A percentile compares a stretch with the other conserved stretches of the same genome.
Conservation (phyloP, 2,329 filamentous ascomycete genomes). For the Xylaria multiplex region DNA sequence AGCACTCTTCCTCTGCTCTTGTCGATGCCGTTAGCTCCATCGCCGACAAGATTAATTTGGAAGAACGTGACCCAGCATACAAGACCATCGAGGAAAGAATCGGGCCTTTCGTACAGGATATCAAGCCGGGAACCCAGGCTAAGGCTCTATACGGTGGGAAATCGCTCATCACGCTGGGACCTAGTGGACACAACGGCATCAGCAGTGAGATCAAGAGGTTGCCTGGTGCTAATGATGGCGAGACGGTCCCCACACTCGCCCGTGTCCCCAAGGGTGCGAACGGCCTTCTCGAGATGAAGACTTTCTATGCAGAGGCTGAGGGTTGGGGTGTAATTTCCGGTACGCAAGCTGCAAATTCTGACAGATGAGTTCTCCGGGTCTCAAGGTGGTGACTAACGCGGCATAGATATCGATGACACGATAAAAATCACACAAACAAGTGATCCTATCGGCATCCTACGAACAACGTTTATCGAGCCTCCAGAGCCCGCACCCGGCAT, state of each 20-base stretch:
- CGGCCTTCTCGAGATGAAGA: conserved; percentile 71
- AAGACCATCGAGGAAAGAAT: conserved; percentile 73
- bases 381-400: conserved; percentile 23
- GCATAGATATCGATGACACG: conserved; percentile 87
- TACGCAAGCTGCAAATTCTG: conserved; percentile 47
- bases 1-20: conserved; percentile 72
- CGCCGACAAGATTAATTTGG: conserved; percentile 74
- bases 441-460: conserved; percentile 81
- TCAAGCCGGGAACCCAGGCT: conserved; percentile 75
- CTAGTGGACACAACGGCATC: conserved; percentile 77
- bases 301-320: conserved; percentile 76
- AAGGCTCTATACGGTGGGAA: conserved; percentile 66
- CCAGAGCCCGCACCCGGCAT: conserved; percentile 79
- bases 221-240: conserved; percentile 58
- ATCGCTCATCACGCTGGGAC: conserved; percentile 67
- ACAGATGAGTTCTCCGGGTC: neutral
- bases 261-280: conserved; percentile 61
- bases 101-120: conserved; percentile 79
- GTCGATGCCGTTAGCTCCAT: conserved; percentile 76
- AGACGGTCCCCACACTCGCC: conserved; percentile 58
- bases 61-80: conserved; percentile 66
- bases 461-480: conserved; percentile 82
- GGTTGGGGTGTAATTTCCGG: conserved; percentile 87
- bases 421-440: conserved; percentile 91
- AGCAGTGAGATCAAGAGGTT: conserved; percentile 70